Evolutionary conservation across 225 moss, liverwort and hornwort species (phyloP).

Genomic region (Thuidium tamariscinum): DNA sequence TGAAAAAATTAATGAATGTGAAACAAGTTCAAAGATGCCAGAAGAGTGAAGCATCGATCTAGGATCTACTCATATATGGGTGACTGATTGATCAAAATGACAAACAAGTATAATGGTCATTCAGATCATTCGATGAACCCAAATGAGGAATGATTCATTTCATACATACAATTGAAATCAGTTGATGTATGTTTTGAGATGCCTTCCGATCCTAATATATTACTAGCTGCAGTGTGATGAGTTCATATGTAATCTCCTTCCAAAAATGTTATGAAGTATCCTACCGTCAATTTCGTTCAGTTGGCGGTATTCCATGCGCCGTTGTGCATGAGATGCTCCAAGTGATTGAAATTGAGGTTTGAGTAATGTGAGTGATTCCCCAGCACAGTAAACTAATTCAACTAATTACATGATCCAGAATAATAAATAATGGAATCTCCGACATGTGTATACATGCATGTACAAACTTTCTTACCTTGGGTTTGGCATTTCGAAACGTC

Average conservation of each 20-base stretch:
- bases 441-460: no score
- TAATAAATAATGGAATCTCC: neutral
- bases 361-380: neutral
- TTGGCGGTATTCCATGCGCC: neutral
- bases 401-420: neutral
- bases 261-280: neutral
- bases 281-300: neutral
- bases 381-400: neutral
- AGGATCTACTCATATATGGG: no score
- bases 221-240: neutral
- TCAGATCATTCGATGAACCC: neutral
- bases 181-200: neutral
- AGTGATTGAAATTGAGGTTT: neutral
- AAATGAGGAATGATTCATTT: neutral
- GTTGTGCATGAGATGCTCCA: neutral
- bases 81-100: neutral
- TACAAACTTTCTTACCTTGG: slow-evolving; percentile 13
- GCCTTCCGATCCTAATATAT: neutral
- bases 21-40: neutral
- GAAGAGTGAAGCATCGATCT: neutral
- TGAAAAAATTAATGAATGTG: neutral
- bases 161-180: neutral
- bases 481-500: slow-evolving; percentile 39
- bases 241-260: neutral
- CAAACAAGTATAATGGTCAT: neutral